phyloP scores from a whole-genome alignment of 768 basidiomycete species.

The Suillus variegatus region DNA sequence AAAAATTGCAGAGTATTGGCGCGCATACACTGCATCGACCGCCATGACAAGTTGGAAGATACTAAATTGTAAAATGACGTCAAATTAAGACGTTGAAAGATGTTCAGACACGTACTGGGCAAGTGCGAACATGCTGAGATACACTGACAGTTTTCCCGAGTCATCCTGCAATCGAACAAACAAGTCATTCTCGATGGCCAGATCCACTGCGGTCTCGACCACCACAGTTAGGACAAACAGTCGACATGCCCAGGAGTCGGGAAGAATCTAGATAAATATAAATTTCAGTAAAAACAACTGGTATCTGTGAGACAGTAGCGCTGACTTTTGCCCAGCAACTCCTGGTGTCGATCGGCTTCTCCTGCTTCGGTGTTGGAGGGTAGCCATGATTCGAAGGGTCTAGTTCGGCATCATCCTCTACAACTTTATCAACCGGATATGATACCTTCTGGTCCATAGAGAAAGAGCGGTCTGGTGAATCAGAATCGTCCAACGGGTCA shows the following conservation, averaged over 20 bases:
- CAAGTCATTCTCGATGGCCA: constrained; percentile 85
- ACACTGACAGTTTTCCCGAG: constrained; percentile 78
- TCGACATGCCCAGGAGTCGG: constrained; percentile 82
- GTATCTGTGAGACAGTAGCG: neutral
- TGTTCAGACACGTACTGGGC: constrained; percentile 71
- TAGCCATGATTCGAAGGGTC: constrained; percentile 28
- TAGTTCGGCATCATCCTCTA: constrained; percentile 40
- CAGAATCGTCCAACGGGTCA: constrained; percentile 26
- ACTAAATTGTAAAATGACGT: constrained; percentile 40
- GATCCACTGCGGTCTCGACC: constrained; percentile 82
- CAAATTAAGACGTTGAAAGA: neutral
- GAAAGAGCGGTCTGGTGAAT: constrained; percentile 44
- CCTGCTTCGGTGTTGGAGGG: constrained; percentile 28
- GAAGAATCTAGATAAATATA: constrained; percentile 63
- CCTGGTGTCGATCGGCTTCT: constrained; percentile 40
- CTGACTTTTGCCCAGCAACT: constrained; percentile 58
- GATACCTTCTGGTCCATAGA: constrained; percentile 48
- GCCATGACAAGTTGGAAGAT: constrained; percentile 91
- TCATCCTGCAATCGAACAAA: constrained; percentile 66
- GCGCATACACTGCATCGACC: constrained; percentile 86
- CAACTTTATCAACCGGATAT: constrained; percentile 20
- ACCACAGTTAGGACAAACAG: constrained; percentile 83
- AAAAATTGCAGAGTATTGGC: constrained; percentile 94
- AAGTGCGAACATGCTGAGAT: constrained; percentile 85
- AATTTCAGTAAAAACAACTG: constrained; percentile 12